Base-by-base conservation (phyloP, 1,139 yeast species). In the Saccharomycopsis hybrid region DNA sequence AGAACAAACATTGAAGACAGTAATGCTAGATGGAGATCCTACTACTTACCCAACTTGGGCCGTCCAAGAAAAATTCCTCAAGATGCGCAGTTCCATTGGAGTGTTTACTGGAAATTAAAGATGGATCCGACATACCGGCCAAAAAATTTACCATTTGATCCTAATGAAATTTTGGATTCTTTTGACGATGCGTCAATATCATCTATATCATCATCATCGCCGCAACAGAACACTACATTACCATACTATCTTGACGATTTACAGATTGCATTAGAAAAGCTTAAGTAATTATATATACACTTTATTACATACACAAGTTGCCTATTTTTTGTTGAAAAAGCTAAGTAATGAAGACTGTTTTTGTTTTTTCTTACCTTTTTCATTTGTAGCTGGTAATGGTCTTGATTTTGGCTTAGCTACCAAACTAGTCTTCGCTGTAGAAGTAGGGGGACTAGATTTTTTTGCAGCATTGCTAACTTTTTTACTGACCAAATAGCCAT, bases 51-150 rank as follows among this genome's bases (percentile, higher is more conserved):
- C 0, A 80, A 81, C 58, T 56, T 77, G 4, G 85, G 86, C 0
- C 64, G 76, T 13, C 56, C 60, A 2, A 65, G 87, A 53, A 64
- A 65, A 37, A 64, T 81, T 3, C 84, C 85, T 0, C 56, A 55
- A 2, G 62, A 69, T 51, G 74, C 77, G 18, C 62, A 62, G 9
- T 55, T 80, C 32, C 87, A 81, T 60, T 81, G 87, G 86, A 79
- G 85, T 48, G 71, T 80, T 0, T 70, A 69, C 54, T 80, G 80
- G 76, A 66, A 82, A 54, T 59, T 75, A 51, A 77, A 70, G 54
- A 71, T 65, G 55, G 66, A 72, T 47, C 51, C 60, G 37, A 77
- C 73, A 55, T 77, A 77, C 55, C 49, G 61, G 2, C 82, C 82
- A 0, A 49, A 48, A 0, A 77, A 77, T 56, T 50, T 79, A n/a